Evolutionary conservation across 176 grass and related monocot genomes (phyloP), one percentile per base, ranked within the genome.

Genomic region (Rhipidocladum racemiflorum): DNA sequence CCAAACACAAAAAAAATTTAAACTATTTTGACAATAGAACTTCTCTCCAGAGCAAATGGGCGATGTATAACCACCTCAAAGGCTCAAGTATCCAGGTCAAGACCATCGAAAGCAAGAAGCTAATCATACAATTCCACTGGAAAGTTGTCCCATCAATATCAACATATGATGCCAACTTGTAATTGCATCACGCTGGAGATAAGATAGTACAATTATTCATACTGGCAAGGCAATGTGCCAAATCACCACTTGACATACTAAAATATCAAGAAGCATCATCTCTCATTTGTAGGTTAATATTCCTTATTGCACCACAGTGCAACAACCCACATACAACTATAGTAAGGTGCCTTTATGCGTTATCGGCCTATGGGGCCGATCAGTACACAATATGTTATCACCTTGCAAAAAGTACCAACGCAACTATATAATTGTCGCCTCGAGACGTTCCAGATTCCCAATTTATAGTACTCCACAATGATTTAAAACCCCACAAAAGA

Each of bases 201-300:
- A 68, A 59, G 28, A 39, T 17, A 25, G 74, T 74, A 74, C 73
- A 86, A 78, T 82, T 43, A 86, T 73, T 80, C 75, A 80, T 74
- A 74, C 29, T 73, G 20, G 36, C 28, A 89, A 70, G 20, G 42
- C 35, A 86, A 86, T 77, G 71, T 72, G 48, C 49, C 24, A 53
- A 25, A 89, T 77, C 68, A 42, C 56, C 76, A 84, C 65, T 65
- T 74, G 68, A 6, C 38, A 46, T 46, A 56, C 87, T 46, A 54
- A 66, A 86, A 65, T 77, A 70, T 70, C 45, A 49, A 70, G 17
- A 82, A 75, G 21, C 17, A 56, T 51, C 72, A 70, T 67, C 23
- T 78, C 48, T 78, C 30, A 7, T 60, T 48, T 65, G 65, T 30
- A 67, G 73, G 48, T 16, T 24, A 36, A 83, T 60, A 77, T 86